Evolutionary conservation across 2,329 filamentous ascomycete genomes (phyloP).

Genomic region (Curvularia sp.): DNA sequence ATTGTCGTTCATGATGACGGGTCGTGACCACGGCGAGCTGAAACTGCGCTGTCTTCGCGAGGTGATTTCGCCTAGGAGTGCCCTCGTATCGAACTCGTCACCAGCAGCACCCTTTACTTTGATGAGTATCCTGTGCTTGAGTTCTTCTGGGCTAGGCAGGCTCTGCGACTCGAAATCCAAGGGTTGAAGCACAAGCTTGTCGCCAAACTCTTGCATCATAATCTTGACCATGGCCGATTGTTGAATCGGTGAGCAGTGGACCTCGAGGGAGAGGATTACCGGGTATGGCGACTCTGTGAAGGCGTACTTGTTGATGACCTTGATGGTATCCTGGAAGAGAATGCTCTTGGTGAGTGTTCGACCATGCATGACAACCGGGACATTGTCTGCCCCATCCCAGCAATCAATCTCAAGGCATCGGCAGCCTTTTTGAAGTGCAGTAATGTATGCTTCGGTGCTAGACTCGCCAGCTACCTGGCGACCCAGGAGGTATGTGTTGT

Average conservation of each 20-base stretch:
- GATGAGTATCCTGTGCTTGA: constrained; percentile 84
- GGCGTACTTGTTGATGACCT: constrained; percentile 91
- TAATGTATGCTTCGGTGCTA: constrained; percentile 94
- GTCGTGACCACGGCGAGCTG: constrained; percentile 75
- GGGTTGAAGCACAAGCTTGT: constrained; percentile 78
- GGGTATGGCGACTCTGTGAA: constrained; percentile 88
- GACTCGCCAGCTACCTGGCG: constrained; percentile 89
- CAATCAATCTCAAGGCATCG: constrained; percentile 97
- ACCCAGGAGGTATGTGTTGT: constrained; percentile 95
- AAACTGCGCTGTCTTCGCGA: constrained; percentile 67
- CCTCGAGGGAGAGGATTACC: constrained; percentile 92
- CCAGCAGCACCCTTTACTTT: constrained; percentile 85
- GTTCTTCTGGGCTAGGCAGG: constrained; percentile 84
- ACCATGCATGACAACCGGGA: constrained; percentile 90
- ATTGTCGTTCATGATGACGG: constrained; percentile 65
- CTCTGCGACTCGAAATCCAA: constrained; percentile 70
- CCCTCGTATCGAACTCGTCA: constrained; percentile 51
- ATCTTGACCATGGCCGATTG: constrained; percentile 88
- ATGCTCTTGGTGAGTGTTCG: constrained; percentile 88
- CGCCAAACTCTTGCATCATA: constrained; percentile 83
- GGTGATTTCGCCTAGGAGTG: constrained; percentile 44
- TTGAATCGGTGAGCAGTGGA: constrained; percentile 85
- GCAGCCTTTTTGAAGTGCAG: constrained; percentile 84
- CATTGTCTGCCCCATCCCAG: constrained; percentile 90
- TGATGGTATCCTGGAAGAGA: constrained; percentile 88